A percentile compares a stretch with the other conserved stretches of the same genome.
Conservation (phyloP, 108 stramenopile species). For the Nitzschia sp. region DNA sequence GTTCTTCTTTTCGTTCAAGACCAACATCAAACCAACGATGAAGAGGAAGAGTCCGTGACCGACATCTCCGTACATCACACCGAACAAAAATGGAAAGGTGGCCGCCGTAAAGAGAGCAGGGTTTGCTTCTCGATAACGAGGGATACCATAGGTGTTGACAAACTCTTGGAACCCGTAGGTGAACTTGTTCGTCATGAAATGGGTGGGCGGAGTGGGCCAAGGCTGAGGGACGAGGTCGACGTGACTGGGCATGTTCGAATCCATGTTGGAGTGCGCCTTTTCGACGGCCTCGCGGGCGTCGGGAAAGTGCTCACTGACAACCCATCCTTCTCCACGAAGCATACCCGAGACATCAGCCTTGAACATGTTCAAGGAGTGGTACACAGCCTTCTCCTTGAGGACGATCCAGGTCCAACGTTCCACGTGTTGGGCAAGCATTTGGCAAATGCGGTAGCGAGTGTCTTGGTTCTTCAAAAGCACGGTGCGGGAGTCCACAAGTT, state of each 20-base stretch:
- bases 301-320: constrained; percentile 75
- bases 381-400: constrained; percentile 92
- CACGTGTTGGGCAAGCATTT: constrained; percentile 79
- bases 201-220: constrained; percentile 95
- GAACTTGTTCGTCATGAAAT: constrained; percentile 96
- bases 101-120: constrained; percentile 98
- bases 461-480: constrained; percentile 96
- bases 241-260: constrained; percentile 80
- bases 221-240: constrained; percentile 87
- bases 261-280: constrained; percentile 89
- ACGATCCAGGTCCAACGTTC: constrained; percentile 93
- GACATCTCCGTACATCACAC: constrained; percentile 99
- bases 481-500: constrained; percentile 85
- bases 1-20: constrained; percentile 80
- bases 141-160: constrained; percentile 99
- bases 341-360: constrained; percentile 94
- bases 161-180: constrained; percentile 96
- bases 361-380: constrained; percentile 98
- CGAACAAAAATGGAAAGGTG: constrained; percentile 98
- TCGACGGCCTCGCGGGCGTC: constrained; percentile 73
- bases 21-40: constrained; percentile 75
- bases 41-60: constrained; percentile 95
- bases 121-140: constrained; percentile 98
- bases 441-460: constrained; percentile 90
- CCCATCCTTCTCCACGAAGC: constrained; percentile 99